A percentile compares a stretch with the other conserved stretches of the same genome.
Evolutionary conservation across 495 filamentous ascomycete species (phyloP).

Genomic region (Penicillium subrubescens): DNA sequence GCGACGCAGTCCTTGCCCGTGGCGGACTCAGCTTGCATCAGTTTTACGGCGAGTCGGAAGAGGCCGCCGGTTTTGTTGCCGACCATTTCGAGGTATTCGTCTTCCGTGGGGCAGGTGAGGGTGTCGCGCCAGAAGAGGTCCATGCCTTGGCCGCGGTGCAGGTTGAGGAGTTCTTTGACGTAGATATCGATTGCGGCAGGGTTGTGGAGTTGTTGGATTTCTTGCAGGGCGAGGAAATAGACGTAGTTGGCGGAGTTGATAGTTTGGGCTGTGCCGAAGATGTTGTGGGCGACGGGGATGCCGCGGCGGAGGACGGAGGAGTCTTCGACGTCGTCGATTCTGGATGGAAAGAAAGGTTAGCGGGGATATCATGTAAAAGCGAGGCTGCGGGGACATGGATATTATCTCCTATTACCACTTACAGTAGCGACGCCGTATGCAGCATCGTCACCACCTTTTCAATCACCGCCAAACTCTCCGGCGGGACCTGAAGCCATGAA

Average conservation of each 20-base stretch:
- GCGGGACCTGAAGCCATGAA: constrained; percentile 81
- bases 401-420: constrained; percentile 16
- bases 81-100: constrained; percentile 99
- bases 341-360: constrained; percentile 21
- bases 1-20: constrained; percentile 70
- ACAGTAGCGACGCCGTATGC: constrained; percentile 88
- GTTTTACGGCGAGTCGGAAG: constrained; percentile 88
- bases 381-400: neutral
- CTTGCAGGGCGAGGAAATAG: constrained; percentile 87
- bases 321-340: constrained; percentile 91
- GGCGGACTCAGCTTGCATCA: constrained; percentile 90
- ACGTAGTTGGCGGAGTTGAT: constrained; percentile 98
- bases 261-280: constrained; percentile 94
- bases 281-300: constrained; percentile 87
- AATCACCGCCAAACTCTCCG: constrained; percentile 75
- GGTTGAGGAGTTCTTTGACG: constrained; percentile 86
- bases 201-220: constrained; percentile 75
- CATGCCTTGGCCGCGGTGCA: constrained; percentile 96
- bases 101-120: constrained; percentile 88
- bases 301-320: constrained; percentile 81
- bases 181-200: constrained; percentile 73
- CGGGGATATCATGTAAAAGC: neutral
- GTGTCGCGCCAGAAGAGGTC: constrained; percentile 97
- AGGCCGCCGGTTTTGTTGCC: constrained; percentile 96
- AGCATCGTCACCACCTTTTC: constrained; percentile 89